Percentiles rank a stretch among this genome's conserved stretches.
Evolutionary conservation across 495 filamentous ascomycete species (phyloP).

Genomic region (Baudoinia panamericana): DNA sequence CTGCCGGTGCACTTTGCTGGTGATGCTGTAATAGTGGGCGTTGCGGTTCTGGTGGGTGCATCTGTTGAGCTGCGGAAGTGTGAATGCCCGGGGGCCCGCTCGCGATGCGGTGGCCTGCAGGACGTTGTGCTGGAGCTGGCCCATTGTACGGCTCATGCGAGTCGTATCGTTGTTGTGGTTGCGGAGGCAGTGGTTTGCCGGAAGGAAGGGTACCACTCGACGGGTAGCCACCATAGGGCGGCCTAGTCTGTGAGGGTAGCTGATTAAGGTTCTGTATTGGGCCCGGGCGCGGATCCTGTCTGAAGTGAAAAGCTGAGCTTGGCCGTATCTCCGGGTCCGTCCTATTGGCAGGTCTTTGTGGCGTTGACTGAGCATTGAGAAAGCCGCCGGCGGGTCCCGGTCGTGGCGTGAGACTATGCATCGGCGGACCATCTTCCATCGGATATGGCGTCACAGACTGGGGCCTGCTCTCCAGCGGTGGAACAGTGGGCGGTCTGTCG

Average conservation of each 20-base stretch:
- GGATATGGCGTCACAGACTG: conserved; percentile 40
- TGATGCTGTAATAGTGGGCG: no score
- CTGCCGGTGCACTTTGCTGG: no score
- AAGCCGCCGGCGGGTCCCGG: conserved; percentile 31
- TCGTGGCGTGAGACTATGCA: conserved; percentile 21
- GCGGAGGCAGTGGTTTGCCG: background rate
- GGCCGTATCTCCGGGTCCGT: conserved; percentile 24
- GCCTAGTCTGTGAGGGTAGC: no score
- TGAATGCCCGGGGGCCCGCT: background rate
- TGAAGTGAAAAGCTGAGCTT: conserved; percentile 17
- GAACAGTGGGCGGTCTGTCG: conserved; percentile 36
- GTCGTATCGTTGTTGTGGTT: background rate
- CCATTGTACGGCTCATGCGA: background rate
- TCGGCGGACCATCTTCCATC: conserved; percentile 34
- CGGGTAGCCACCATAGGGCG: no score
- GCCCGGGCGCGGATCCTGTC: conserved; percentile 7
- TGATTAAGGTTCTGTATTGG: no score
- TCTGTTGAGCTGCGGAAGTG: background rate
- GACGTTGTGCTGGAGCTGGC: background rate
- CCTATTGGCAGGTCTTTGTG: conserved; percentile 24
- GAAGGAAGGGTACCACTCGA: background rate
- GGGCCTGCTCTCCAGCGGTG: conserved; percentile 16
- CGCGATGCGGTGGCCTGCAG: background rate
- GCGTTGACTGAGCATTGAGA: conserved; percentile 23
- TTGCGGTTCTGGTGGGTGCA: no score